Percentiles rank a stretch among this genome's conserved stretches.
Evolutionary conservation across 1,139 yeast genomes (phyloP).

Genomic region (Debaryomyces sp.): DNA sequence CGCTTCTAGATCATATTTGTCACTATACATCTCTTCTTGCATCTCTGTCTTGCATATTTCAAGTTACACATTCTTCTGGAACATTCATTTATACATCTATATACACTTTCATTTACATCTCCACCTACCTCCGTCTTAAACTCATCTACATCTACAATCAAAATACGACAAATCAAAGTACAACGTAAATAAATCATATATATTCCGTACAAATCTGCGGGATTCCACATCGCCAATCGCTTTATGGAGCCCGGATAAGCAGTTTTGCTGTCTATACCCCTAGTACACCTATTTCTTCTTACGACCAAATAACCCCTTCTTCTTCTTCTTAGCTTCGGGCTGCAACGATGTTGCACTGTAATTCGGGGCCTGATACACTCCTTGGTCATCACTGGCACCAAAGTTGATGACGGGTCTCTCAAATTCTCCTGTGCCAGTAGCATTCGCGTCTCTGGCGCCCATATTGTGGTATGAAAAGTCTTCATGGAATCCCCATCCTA

Average conservation of each 20-base stretch:
- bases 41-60: neutral
- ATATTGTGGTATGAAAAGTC: conserved; percentile 41
- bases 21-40: neutral
- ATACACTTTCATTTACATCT: no score
- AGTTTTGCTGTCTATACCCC: neutral
- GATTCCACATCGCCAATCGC: neutral
- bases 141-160: neutral
- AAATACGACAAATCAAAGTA: neutral
- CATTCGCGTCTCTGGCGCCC: conserved; percentile 24
- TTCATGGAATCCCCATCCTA: conserved; percentile 75
- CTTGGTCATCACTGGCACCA: conserved; percentile 52
- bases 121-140: no score
- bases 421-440: conserved; percentile 17
- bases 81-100: no score
- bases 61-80: neutral
- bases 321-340: conserved; percentile 39
- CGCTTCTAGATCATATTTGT: neutral
- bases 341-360: conserved; percentile 46
- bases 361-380: conserved; percentile 64
- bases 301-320: conserved; percentile 74
- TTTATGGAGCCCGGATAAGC: neutral
- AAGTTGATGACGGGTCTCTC: conserved; percentile 37
- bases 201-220: neutral
- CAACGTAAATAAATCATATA: conserved; percentile 2
- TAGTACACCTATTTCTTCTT: conserved; percentile 34